Evolutionary conservation across 805 yeast genomes (phyloP).

Genomic region (Cyberlindnera maclurae): DNA sequence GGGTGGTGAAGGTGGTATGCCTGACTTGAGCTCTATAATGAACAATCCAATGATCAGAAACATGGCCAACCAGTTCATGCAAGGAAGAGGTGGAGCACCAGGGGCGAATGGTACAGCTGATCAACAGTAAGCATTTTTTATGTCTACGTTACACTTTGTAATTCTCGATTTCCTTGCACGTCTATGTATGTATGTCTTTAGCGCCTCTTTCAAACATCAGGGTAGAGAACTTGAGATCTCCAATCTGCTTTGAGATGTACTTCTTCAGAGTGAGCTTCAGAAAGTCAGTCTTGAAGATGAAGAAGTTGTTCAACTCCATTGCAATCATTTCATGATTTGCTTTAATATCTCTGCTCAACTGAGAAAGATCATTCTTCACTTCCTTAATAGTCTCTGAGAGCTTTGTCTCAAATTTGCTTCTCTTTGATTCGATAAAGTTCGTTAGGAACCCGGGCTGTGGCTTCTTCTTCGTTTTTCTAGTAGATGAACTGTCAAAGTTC

Average conservation of each 20-base stretch:
- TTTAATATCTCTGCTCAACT: constrained; percentile 40
- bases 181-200: constrained; percentile 8
- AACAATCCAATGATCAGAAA: constrained; percentile 72
- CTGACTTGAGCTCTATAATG: constrained; percentile 64
- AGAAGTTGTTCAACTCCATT: constrained; percentile 51
- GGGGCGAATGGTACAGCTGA: not conserved
- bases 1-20: constrained; percentile 38
- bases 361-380: constrained; percentile 34
- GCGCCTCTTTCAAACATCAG: constrained; percentile 13
- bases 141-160: not conserved
- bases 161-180: not conserved
- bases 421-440: constrained; percentile 45
- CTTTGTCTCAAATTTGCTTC: constrained; percentile 38
- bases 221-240: constrained; percentile 20
- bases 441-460: constrained; percentile 24
- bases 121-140: too few species aligned
- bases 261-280: constrained; percentile 31
- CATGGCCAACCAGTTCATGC: constrained; percentile 63
- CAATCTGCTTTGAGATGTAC: constrained; percentile 25
- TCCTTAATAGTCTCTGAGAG: constrained; percentile 33
- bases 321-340: constrained; percentile 56
- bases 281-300: constrained; percentile 42
- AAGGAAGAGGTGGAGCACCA: constrained; percentile 18
- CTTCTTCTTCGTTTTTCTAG: constrained; percentile 6
- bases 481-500: constrained; percentile 10